Evolutionary conservation across 2,329 filamentous ascomycete genomes (phyloP), one percentile per base, ranked within the genome.

Genomic region (Cladosporium oxysporum): DNA sequence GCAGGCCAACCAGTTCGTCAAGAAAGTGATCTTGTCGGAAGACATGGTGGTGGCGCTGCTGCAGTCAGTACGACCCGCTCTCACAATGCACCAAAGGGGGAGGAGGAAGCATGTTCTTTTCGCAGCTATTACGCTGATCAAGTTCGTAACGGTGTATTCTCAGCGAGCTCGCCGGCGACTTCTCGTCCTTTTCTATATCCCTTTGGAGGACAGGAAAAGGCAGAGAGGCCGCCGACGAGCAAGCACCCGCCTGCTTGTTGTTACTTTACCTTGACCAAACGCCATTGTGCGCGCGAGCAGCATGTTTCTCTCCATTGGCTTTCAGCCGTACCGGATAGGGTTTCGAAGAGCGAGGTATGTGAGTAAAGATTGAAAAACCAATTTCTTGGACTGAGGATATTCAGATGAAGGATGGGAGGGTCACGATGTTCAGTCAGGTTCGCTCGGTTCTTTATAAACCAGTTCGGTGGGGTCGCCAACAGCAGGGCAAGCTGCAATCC

Each of bases 81-180:
- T 57, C 35, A 18, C 3, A 1, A 6, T 37, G 66, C 55, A n/a
- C 64, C 62, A 66, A 69, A 68, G 65, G 68, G 69, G 66, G 28
- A 12, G 77, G 77, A 78, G 87, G 87, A 86, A 89, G 90, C 90
- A 91, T 89, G 87, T 91, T 65, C 87, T 90, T 91, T 91, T 89
- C 90, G 90, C 90, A 91, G 88, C 88, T 85, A 91, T 91, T 91
- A 89, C 88, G 87, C 88, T 90, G 88, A 90, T 91, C 89, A 91
- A 91, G 89, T 92, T 91, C 84, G 82, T 63, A 81, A 84, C 88
- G 88, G 88, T 91, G 89, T 90, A 81, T 85, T 91, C 88, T 90
- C 88, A 90, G 88, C 70, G 72, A 71, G 70, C 73, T 72, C 70
- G 72, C 64, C 64, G 60, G 66, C 64, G 62, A 37, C 6, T 6